phyloP scores from a whole-genome alignment of 805 yeast genomes.

The Wickerhamiella allomyrinae region DNA sequence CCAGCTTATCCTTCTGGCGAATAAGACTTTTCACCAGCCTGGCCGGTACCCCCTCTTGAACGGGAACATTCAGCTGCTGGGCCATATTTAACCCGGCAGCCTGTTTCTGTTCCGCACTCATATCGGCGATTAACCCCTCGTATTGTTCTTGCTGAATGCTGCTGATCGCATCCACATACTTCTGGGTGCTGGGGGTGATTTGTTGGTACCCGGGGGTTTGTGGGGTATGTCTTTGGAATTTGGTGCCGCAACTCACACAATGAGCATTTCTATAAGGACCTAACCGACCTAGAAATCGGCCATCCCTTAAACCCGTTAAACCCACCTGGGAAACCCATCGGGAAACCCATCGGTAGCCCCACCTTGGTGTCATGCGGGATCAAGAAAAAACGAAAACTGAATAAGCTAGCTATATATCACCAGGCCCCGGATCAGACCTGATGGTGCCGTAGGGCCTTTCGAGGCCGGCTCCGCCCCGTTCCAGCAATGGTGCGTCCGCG shows the following conservation, averaged over 20 bases:
- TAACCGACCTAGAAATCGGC: neutral
- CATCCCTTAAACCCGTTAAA: too few species aligned
- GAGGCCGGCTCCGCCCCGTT: constrained; percentile 8
- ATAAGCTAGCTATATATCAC: neutral
- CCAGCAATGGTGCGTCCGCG: constrained; percentile 16
- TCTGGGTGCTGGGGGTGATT: neutral
- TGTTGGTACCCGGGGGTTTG: constrained; percentile 4
- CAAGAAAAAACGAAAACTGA: neutral
- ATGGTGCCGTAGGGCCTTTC: too few species aligned
- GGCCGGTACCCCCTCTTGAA: neutral
- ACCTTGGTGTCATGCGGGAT: too few species aligned
- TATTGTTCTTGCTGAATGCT: neutral
- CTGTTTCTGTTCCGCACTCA: constrained; percentile 11
- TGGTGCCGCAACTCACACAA: constrained; percentile 13
- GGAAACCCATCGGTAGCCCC: too few species aligned
- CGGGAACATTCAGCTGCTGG: neutral
- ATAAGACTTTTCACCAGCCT: neutral
- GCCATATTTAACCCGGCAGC: constrained; percentile 8
- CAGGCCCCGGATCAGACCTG: constrained; percentile 12
- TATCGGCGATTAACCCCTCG: constrained; percentile 1
- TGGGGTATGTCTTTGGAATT: constrained; percentile 1
- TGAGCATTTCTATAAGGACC: constrained; percentile 7
- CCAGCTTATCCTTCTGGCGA: neutral
- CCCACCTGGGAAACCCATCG: too few species aligned
- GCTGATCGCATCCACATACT: neutral